Evolutionary conservation across 2,329 filamentous ascomycete species (phyloP).

Genomic region (Phaeosphaeriaceae sp.): DNA sequence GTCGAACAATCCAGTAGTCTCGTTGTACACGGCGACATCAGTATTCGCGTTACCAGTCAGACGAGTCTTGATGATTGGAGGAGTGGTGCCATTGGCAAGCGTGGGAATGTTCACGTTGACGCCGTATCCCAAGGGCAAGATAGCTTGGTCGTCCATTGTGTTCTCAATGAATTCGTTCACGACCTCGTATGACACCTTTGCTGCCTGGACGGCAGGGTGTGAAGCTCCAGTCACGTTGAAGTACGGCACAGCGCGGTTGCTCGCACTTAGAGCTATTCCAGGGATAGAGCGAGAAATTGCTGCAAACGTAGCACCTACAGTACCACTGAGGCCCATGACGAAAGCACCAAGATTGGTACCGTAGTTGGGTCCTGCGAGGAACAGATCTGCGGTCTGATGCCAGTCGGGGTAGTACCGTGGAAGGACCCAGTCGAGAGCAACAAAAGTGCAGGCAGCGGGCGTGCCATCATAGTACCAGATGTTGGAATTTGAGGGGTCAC

Average conservation of each 20-base stretch:
- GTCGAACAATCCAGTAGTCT: conserved; percentile 53
- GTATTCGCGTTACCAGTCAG: conserved; percentile 59
- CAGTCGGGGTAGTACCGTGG: conserved; percentile 50
- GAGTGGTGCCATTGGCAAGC: conserved; percentile 51
- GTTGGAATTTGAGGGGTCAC: conserved; percentile 59
- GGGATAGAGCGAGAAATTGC: conserved; percentile 59
- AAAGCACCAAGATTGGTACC: conserved; percentile 63
- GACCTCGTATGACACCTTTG: conserved; percentile 53
- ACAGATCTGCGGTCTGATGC: conserved; percentile 60
- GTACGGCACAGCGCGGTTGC: conserved; percentile 49
- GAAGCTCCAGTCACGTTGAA: conserved; percentile 54
- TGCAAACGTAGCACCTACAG: conserved; percentile 57
- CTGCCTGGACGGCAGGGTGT: conserved; percentile 55
- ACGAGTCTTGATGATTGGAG: conserved; percentile 56
- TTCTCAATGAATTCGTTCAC: conserved; percentile 55
- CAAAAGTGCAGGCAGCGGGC: conserved; percentile 62
- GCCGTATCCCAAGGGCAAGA: conserved; percentile 60
- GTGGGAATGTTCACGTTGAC: conserved; percentile 60
- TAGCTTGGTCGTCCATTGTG: conserved; percentile 33
- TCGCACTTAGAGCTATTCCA: conserved; percentile 58
- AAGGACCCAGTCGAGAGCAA: conserved; percentile 64
- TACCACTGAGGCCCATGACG: conserved; percentile 41
- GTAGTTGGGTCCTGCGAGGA: conserved; percentile 64
- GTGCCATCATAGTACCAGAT: conserved; percentile 70
- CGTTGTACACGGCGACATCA: conserved; percentile 55